Percentiles rank a stretch among this genome's conserved stretches.
Conservation (phyloP, 2,329 filamentous ascomycete genomes). For the Raffaelea deltoideospora region DNA sequence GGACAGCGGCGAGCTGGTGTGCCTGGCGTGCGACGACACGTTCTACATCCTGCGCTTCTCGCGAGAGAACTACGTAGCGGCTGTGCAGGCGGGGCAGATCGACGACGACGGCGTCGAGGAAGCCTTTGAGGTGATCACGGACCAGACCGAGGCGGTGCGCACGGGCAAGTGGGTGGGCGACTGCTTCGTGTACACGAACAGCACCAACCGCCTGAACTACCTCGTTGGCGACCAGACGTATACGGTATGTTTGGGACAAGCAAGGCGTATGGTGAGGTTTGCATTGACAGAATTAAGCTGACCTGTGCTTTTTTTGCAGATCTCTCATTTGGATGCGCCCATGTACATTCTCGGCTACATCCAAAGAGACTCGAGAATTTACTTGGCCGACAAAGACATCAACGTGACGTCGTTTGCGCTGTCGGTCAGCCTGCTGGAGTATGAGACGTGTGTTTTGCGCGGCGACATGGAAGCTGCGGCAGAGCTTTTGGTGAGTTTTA, state of each 20-base stretch:
- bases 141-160: constrained; percentile 83
- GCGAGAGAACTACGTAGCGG: constrained; percentile 73
- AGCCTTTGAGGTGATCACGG: constrained; percentile 90
- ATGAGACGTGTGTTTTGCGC: constrained; percentile 88
- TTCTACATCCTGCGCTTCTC: constrained; percentile 92
- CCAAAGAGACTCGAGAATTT: constrained; percentile 85
- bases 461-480: constrained; percentile 85
- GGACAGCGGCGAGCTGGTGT: constrained; percentile 84
- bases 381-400: constrained; percentile 92
- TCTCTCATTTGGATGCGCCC: constrained; percentile 82
- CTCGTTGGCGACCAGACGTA: constrained; percentile 96
- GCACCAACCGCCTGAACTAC: constrained; percentile 92
- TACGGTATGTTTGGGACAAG: constrained; percentile 42
- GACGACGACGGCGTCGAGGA: constrained; percentile 89
- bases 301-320: constrained; percentile 2
- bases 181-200: constrained; percentile 98
- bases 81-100: constrained; percentile 64
- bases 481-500: constrained; percentile 47
- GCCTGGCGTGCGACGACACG: constrained; percentile 84
- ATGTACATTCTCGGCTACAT: constrained; percentile 96
- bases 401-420: constrained; percentile 79
- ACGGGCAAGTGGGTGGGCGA: constrained; percentile 97
- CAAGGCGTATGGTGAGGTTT: no score
- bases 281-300: background rate
- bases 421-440: constrained; percentile 85